A percentile compares a stretch with the other conserved stretches of the same genome.
Evolutionary conservation across 208 protist species (phyloP).

Genomic region (Acanthamoeba polyphaga): DNA sequence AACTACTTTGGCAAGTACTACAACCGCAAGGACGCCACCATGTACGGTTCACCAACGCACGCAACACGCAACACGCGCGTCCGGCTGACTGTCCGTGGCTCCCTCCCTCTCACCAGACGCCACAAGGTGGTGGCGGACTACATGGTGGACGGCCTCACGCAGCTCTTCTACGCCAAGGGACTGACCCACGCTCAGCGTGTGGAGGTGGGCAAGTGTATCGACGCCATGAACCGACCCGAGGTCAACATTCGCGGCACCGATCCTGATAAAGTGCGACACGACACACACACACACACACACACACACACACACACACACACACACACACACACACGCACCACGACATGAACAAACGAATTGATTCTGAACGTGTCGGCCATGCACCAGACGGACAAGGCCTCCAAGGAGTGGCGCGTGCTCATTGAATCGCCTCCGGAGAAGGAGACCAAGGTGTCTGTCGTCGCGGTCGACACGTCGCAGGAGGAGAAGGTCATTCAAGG

Average conservation of each 20-base stretch:
- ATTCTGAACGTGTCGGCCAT: neutral
- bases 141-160: constrained; percentile 23
- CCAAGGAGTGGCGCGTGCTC: neutral
- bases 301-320: too few species aligned
- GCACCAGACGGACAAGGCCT: neutral
- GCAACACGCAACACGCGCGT: too few species aligned
- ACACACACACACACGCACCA: too few species aligned
- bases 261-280: neutral
- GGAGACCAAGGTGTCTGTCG: neutral
- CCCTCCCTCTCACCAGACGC: neutral
- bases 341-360: neutral
- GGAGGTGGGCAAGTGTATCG: constrained; percentile 27
- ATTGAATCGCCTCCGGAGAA: constrained; percentile 17
- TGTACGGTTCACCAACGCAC: neutral
- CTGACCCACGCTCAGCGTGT: neutral
- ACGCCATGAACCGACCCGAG: constrained; percentile 21
- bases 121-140: constrained; percentile 30
- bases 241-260: constrained; percentile 16
- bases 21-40: constrained; percentile 3
- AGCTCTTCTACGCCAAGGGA: constrained; percentile 60
- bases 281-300: too few species aligned
- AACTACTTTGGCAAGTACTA: constrained; percentile 58
- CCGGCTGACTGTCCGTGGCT: neutral
- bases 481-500: constrained; percentile 67
- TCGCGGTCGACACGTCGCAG: neutral